phyloP scores from a whole-genome alignment of 2,329 filamentous ascomycete species.

The Microdochium nivale region DNA sequence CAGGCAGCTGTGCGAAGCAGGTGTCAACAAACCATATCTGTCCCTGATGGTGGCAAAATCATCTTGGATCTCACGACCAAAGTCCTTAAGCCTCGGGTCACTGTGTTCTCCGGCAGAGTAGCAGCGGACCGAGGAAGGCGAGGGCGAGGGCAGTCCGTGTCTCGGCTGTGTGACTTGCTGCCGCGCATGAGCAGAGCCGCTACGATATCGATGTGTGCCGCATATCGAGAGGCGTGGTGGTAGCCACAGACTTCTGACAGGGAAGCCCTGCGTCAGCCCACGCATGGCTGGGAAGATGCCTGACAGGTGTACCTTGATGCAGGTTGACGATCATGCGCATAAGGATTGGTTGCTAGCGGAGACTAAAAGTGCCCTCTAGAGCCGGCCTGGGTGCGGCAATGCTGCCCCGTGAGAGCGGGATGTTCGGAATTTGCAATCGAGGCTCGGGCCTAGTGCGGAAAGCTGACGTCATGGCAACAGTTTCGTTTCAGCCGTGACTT shows the following conservation, averaged over 20 bases:
- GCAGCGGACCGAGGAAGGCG: background rate
- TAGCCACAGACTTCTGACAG: background rate
- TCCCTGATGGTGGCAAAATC: constrained; percentile 37
- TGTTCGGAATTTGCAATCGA: too few species aligned
- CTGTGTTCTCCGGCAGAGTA: constrained; percentile 5
- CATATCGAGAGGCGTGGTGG: background rate
- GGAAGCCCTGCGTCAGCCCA: background rate
- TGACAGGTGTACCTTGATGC: too few species aligned
- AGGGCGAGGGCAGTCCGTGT: background rate
- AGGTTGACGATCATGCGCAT: too few species aligned
- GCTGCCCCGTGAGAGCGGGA: too few species aligned
- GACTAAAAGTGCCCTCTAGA: too few species aligned
- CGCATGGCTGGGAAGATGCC: background rate
- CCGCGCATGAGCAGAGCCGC: too few species aligned
- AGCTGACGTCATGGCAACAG: too few species aligned
- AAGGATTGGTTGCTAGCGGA: too few species aligned
- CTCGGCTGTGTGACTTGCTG: background rate
- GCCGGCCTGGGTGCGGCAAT: too few species aligned
- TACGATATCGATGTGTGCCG: background rate
- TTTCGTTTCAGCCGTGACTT: too few species aligned
- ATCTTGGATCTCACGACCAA: constrained; percentile 33
- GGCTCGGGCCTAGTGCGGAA: too few species aligned
- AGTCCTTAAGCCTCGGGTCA: constrained; percentile 30
- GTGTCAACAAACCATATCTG: constrained; percentile 28
- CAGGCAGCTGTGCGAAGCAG: background rate